Conservation (phyloP, 1,284 basidiomycete genomes). For the Pisolithus thermaeus region DNA sequence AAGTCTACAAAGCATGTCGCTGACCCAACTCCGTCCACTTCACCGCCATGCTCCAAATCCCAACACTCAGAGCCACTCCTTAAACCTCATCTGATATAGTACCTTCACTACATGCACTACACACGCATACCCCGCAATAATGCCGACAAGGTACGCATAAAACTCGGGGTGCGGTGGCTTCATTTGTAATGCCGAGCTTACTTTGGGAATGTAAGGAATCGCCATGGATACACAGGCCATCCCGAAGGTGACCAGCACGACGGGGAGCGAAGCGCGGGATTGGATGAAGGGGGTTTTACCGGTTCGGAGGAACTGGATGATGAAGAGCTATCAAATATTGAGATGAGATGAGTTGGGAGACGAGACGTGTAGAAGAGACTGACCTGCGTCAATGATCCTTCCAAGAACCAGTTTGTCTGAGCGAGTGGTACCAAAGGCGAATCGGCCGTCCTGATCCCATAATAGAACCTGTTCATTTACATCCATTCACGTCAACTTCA, state of each 20-base stretch:
- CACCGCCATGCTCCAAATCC: too few species aligned
- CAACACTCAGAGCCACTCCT: constrained; percentile 22
- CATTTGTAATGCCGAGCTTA: constrained; percentile 25
- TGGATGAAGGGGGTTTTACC: constrained; percentile 28
- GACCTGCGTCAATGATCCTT: constrained; percentile 29
- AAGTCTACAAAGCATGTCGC: too few species aligned
- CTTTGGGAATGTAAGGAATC: constrained; percentile 28
- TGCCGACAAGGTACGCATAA: constrained; percentile 23
- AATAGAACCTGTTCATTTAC: constrained; percentile 23
- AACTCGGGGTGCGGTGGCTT: constrained; percentile 27
- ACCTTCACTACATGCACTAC: constrained; percentile 23
- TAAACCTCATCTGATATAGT: constrained; percentile 23
- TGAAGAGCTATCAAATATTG: constrained; percentile 21
- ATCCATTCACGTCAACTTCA: background rate
- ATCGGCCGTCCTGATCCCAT: constrained; percentile 21
- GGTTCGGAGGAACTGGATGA: constrained; percentile 29
- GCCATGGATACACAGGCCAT: constrained; percentile 29
- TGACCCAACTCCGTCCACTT: too few species aligned
- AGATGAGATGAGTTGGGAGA: background rate
- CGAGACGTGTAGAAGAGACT: background rate
- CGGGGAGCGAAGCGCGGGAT: constrained; percentile 23
- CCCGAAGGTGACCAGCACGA: constrained; percentile 27
- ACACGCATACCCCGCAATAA: constrained; percentile 19
- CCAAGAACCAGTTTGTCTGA: constrained; percentile 29
- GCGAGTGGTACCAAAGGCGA: constrained; percentile 25